phyloP scores from a whole-genome alignment of 2,329 filamentous ascomycete genomes.

The Rutstroemia sp. region DNA sequence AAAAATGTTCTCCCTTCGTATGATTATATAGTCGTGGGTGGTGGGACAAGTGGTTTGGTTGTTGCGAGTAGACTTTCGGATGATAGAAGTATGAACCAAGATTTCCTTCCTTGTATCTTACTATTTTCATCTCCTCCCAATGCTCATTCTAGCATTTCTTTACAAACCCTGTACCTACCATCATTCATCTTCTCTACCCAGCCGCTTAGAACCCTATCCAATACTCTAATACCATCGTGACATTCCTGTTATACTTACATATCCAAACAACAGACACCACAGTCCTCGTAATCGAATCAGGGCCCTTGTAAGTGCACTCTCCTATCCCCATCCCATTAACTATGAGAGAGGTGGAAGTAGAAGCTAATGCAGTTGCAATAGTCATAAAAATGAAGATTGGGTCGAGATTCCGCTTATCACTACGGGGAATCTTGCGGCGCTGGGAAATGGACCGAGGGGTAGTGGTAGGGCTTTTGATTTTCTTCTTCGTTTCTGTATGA shows the following conservation, averaged over 20 bases:
- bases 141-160: too few relatives aligned
- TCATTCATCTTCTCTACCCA: too few relatives aligned
- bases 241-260: not conserved
- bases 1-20: not conserved
- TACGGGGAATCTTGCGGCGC: not conserved
- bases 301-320: not conserved
- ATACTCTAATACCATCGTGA: too few relatives aligned
- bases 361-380: not conserved
- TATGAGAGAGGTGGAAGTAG: not conserved
- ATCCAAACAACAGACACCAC: not conserved
- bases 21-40: conserved; percentile 9
- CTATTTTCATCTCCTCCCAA: not conserved
- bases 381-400: conserved; percentile 6
- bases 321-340: too few relatives aligned
- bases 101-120: not conserved
- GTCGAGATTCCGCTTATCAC: conserved; percentile 1
- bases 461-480: not conserved
- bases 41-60: conserved; percentile 4
- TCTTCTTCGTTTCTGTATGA: too few relatives aligned
- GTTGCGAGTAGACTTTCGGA: conserved; percentile 4
- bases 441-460: not conserved
- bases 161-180: too few relatives aligned
- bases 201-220: too few relatives aligned
- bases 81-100: not conserved
- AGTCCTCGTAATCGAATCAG: conserved; percentile 6